phyloP scores from a whole-genome alignment of 1,284 basidiomycete genomes.

The Leccinum fallax region DNA sequence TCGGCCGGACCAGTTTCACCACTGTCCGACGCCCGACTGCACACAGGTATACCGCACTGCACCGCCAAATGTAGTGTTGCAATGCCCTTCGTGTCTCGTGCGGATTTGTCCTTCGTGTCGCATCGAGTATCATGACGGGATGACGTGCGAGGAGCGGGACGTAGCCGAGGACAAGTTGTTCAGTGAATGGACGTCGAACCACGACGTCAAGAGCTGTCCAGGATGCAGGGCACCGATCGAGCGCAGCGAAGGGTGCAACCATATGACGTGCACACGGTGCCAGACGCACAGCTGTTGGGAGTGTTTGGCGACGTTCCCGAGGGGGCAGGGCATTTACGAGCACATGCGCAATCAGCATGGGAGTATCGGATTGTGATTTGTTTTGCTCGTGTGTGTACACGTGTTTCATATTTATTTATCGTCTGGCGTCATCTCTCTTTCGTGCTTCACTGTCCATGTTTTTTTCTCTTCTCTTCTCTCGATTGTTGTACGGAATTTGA shows the following conservation, averaged over 20 bases:
- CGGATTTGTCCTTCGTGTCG: constrained; percentile 70
- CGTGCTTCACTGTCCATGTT: constrained; percentile 6
- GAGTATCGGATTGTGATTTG: constrained; percentile 44
- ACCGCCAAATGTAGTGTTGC: constrained; percentile 52
- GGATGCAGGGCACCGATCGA: constrained; percentile 68
- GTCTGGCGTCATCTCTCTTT: constrained; percentile 13
- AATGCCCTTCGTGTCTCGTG: constrained; percentile 70
- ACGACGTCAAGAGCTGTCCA: constrained; percentile 73
- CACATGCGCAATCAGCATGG: constrained; percentile 59
- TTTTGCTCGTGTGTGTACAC: not conserved
- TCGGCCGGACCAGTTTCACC: constrained; percentile 60
- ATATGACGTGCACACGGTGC: constrained; percentile 71
- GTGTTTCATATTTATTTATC: constrained; percentile 7
- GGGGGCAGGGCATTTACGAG: constrained; percentile 58
- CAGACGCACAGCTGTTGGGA: constrained; percentile 78
- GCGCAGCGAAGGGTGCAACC: constrained; percentile 72
- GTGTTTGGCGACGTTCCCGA: constrained; percentile 65
- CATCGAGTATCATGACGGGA: constrained; percentile 64
- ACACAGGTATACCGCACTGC: constrained; percentile 64
- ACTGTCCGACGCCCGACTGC: constrained; percentile 77
- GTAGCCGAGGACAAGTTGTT: constrained; percentile 57
- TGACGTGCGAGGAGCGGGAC: constrained; percentile 57
- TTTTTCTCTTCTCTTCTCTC: not conserved
- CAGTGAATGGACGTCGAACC: constrained; percentile 56
- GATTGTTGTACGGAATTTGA: constrained; percentile 9